phyloP scores from a whole-genome alignment of 2,329 filamentous ascomycete genomes.

The Botryotinia convoluta region DNA sequence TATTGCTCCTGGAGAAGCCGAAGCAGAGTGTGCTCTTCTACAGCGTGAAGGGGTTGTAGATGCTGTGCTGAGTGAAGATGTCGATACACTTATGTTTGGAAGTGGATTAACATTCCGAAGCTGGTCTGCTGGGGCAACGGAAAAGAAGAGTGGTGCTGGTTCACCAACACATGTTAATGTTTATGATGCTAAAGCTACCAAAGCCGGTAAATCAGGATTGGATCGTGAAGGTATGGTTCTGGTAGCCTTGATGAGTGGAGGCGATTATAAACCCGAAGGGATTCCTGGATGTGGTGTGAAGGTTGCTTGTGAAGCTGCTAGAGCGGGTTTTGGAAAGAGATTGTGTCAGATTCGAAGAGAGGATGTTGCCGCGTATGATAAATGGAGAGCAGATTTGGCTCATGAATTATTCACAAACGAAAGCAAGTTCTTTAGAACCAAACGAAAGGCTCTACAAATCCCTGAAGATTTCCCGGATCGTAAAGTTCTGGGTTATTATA shows the following conservation, averaged over 20 bases:
- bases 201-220: slow-evolving; percentile 53
- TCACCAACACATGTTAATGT: slow-evolving; percentile 81
- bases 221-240: slow-evolving; percentile 89
- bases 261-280: slow-evolving; percentile 88
- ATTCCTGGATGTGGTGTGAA: slow-evolving; percentile 86
- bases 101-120: slow-evolving; percentile 75
- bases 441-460: slow-evolving; percentile 70
- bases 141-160: slow-evolving; percentile 61
- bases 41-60: slow-evolving; percentile 83
- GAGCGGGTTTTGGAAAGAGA: slow-evolving; percentile 78
- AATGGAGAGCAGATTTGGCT: slow-evolving; percentile 70
- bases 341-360: slow-evolving; percentile 64
- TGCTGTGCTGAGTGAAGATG: slow-evolving; percentile 92
- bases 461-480: slow-evolving; percentile 78
- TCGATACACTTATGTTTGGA: slow-evolving; percentile 97
- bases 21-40: slow-evolving; percentile 89
- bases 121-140: slow-evolving; percentile 63
- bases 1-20: slow-evolving; percentile 88
- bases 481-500: slow-evolving; percentile 82
- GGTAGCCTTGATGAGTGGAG: slow-evolving; percentile 90
- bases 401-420: slow-evolving; percentile 83
- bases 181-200: slow-evolving; percentile 64
- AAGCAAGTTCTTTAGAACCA: slow-evolving; percentile 73
- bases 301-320: slow-evolving; percentile 83
- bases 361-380: slow-evolving; percentile 56